Percentiles rank a stretch among this genome's conserved stretches.
phyloP scores from a whole-genome alignment of 768 basidiomycete species.

The Cyclocybe cylindracea region DNA sequence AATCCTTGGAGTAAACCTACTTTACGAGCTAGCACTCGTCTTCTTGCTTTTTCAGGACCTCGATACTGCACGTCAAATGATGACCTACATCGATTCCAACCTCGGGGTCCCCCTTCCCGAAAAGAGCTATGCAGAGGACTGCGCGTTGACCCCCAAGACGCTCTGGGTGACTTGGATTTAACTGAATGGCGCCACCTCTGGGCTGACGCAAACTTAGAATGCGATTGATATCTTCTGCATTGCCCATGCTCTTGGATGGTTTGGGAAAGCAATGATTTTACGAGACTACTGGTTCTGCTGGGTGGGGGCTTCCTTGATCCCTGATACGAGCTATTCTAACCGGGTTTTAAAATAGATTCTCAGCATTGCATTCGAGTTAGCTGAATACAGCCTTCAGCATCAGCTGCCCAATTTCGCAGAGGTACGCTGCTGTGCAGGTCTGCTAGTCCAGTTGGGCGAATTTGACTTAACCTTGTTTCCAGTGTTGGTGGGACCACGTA shows the following conservation, averaged over 20 bases:
- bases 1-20: constrained; percentile 76
- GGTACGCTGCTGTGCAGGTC: constrained; percentile 43
- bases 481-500: constrained; percentile 97
- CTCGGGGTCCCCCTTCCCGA: constrained; percentile 77
- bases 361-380: constrained; percentile 85
- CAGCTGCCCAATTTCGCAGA: constrained; percentile 88
- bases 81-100: constrained; percentile 74
- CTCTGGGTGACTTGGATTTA: constrained; percentile 58
- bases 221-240: constrained; percentile 87
- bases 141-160: constrained; percentile 57
- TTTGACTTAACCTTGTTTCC: constrained; percentile 17
- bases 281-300: constrained; percentile 95
- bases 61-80: constrained; percentile 72
- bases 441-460: constrained; percentile 1
- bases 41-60: constrained; percentile 88
- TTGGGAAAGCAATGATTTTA: constrained; percentile 87
- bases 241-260: constrained; percentile 87
- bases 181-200: not conserved
- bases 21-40: constrained; percentile 82
- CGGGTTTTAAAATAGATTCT: constrained; percentile 56
- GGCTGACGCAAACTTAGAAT: constrained; percentile 42
- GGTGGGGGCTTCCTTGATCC: constrained; percentile 41
- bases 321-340: constrained; percentile 8
- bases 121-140: constrained; percentile 86
- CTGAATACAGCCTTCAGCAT: constrained; percentile 86